Evolutionary conservation across 2,329 filamentous ascomycete species (phyloP), one percentile per base, ranked within the genome.

Genomic region (Alternaria brassicae): DNA sequence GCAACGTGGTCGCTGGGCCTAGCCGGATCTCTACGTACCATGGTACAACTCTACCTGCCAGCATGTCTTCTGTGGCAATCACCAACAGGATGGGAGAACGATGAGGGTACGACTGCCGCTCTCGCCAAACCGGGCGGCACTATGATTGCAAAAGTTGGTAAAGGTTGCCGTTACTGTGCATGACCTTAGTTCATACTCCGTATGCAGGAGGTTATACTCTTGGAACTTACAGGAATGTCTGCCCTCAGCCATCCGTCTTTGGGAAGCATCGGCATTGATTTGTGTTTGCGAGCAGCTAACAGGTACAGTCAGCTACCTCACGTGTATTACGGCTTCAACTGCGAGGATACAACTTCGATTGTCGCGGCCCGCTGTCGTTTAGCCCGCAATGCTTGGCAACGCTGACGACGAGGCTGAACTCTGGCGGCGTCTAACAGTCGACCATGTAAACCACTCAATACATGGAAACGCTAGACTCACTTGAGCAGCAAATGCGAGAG

Each of bases 1-100:
- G 25, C 49, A 21, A 52, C 36, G 49, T 52, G 49, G 51, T 45
- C 25, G 28, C 13, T 53, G 28, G n/a, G 36, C 51, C 28, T 28
- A 53, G 39, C 51, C 28, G 40, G 15, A 37, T 32, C 15, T 15
- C 13, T 27, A 39, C 27, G 39, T 45, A 45, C 51, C 51, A 36
- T 36, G 39, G 51, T 40, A 52, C 25, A 36, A 19, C 17, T 32
- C 41, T 34, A 39, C 19, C 30, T 23, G 17, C 17, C n/a, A 13
- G 17, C 39, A 44, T 30, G 10, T 36, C 21, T 34, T 32, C 28
- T 30, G 15, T 34, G 28, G 13, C 17, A 23, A 12, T 17, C 17
- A 23, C 21, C 30, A 34, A 8, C 30, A 48, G 30, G 40, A 6
- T 45, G 28, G 21, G 5, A 36, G 8, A 48, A 19, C 17, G 19